Conservation (phyloP, 768 basidiomycete genomes). For the Strobilomyces echinocephalus region DNA sequence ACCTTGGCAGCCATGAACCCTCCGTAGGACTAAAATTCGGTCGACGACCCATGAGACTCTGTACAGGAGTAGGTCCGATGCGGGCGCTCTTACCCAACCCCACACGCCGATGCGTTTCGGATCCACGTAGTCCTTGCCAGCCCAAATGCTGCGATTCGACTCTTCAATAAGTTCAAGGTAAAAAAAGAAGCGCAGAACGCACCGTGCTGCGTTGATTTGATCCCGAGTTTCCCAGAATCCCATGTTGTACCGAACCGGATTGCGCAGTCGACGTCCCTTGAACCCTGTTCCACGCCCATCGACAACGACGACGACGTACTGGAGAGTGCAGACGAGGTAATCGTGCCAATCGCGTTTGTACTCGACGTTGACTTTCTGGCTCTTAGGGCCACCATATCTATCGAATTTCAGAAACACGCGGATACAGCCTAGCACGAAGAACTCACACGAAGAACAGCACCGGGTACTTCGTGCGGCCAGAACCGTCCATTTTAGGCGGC, state of each 20-base stretch:
- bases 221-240: conserved; percentile 88
- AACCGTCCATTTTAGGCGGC: conserved; percentile 89
- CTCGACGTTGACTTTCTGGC: conserved; percentile 68
- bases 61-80: not conserved
- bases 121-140: conserved; percentile 84
- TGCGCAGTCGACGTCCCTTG: conserved; percentile 79
- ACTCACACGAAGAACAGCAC: conserved; percentile 82
- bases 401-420: conserved; percentile 6
- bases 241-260: conserved; percentile 82
- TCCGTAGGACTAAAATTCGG: conserved; percentile 70
- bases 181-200: conserved; percentile 23
- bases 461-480: conserved; percentile 94
- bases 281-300: too few species aligned
- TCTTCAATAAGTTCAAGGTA: not conserved
- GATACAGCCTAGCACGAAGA: not conserved
- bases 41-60: not conserved
- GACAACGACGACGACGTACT: too few species aligned
- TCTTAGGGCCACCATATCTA: conserved; percentile 88
- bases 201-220: conserved; percentile 87
- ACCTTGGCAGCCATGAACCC: conserved; percentile 96
- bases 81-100: conserved; percentile 77
- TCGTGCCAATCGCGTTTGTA: too few species aligned
- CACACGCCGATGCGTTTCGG: conserved; percentile 86
- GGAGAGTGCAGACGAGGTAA: too few species aligned
- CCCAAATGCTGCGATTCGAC: conserved; percentile 59